Conservation (phyloP, 2,329 filamentous ascomycete genomes). For the Botrytis fragariae region DNA sequence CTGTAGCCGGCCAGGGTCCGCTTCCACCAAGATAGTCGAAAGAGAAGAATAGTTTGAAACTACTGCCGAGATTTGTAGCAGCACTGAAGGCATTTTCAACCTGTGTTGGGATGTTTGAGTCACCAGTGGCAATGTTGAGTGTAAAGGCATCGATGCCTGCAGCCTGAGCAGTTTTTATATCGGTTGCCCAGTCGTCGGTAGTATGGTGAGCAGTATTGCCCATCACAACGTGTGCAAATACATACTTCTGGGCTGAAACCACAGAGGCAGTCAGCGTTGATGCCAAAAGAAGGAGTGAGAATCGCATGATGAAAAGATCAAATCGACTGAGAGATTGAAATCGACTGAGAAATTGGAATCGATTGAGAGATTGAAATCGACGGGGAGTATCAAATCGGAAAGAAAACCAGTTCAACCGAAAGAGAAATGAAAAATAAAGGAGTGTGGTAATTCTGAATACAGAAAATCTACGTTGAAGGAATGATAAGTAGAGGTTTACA, state of each 20-base stretch:
- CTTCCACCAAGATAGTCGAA: conserved; percentile 40
- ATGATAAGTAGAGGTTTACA: background rate
- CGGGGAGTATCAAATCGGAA: background rate
- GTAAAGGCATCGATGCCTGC: conserved; percentile 43
- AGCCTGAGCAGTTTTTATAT: conserved; percentile 38
- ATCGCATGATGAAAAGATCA: conserved; percentile 13
- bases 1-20: conserved; percentile 32
- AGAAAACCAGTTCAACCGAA: conserved; percentile 4
- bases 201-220: conserved; percentile 39
- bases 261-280: conserved; percentile 19
- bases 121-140: conserved; percentile 38
- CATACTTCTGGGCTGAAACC: conserved; percentile 29
- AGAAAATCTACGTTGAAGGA: background rate
- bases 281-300: conserved; percentile 20
- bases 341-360: background rate
- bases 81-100: conserved; percentile 39
- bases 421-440: conserved; percentile 9
- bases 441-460: conserved; percentile 15
- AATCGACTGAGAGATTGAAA: background rate
- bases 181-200: conserved; percentile 35
- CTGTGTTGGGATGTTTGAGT: conserved; percentile 39
- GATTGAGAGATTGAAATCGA: background rate
- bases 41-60: conserved; percentile 38
- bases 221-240: conserved; percentile 38
- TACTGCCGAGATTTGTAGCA: conserved; percentile 30